These are phyloP conservation scores for Pyracantha coccinea DNA, from an alignment of 331 rosid genomes.

Conservation along the genomic window DNA sequence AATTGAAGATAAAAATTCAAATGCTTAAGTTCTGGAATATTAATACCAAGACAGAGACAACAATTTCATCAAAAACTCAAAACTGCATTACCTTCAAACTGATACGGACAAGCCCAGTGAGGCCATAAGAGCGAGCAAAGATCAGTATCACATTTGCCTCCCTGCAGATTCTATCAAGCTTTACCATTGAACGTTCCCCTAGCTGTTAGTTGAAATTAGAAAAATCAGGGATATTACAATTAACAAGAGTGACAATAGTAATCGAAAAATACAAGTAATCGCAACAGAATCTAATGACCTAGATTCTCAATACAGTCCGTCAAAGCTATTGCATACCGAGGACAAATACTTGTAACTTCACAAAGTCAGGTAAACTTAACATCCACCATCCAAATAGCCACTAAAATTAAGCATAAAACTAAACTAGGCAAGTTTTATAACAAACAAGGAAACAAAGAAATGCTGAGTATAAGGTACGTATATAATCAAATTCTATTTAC, in stretches of 20 bases:
- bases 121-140: constrained; percentile 95
- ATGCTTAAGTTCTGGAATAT: not conserved
- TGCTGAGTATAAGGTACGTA: not conserved
- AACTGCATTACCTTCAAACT: constrained; percentile 64
- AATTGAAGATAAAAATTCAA: not conserved
- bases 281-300: not conserved
- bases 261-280: not conserved
- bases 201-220: constrained; percentile 42
- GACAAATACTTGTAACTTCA: no score
- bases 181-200: constrained; percentile 74
- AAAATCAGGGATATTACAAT: constrained; percentile 24
- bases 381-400: not conserved
- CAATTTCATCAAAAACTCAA: not conserved
- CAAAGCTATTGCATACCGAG: not conserved
- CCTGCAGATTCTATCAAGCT: constrained; percentile 87
- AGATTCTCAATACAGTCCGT: not conserved
- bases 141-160: constrained; percentile 69
- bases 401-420: not conserved
- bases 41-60: not conserved
- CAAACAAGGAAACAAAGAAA: not conserved
- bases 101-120: constrained; percentile 85
- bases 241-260: constrained; percentile 5
- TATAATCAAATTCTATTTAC: not conserved
- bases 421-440: not conserved
- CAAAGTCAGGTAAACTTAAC: not conserved